A percentile compares a stretch with the other conserved stretches of the same genome.
Conservation (phyloP, 2,329 filamentous ascomycete genomes). For the Pestalotiopsis sp. region DNA sequence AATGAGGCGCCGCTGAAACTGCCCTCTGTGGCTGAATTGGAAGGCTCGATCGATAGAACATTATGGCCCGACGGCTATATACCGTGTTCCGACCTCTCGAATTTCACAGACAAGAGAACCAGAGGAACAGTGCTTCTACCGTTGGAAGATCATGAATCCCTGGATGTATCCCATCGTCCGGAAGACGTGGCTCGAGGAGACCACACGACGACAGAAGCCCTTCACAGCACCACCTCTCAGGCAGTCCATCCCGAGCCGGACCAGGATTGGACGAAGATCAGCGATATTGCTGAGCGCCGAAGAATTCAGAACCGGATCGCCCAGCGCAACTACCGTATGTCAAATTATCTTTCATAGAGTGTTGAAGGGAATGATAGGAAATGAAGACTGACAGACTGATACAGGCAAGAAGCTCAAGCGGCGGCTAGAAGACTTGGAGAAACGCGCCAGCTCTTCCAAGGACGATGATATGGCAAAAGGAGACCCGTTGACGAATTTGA, state of each 20-base stretch:
- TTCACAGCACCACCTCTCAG: background rate
- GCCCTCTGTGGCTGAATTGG: too few relatives aligned
- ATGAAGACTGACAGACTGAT: conserved; percentile 15
- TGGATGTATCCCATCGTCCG: too few relatives aligned
- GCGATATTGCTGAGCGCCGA: conserved; percentile 89
- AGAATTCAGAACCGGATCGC: conserved; percentile 98
- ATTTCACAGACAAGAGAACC: too few relatives aligned
- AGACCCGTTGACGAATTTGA: too few relatives aligned
- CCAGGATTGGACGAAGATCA: conserved; percentile 99
- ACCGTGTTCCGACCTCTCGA: too few relatives aligned
- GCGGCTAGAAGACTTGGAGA: conserved; percentile 82
- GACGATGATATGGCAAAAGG: conserved; percentile 2
- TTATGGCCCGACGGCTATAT: too few relatives aligned
- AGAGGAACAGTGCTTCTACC: too few relatives aligned
- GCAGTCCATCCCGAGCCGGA: conserved; percentile 54
- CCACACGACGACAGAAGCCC: background rate
- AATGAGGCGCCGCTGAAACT: too few relatives aligned
- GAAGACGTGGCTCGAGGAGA: too few relatives aligned
- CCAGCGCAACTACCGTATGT: conserved; percentile 90
- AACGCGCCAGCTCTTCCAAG: conserved; percentile 66
- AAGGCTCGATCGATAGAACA: too few relatives aligned
- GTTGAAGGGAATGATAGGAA: background rate
- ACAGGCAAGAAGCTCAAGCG: conserved; percentile 91
- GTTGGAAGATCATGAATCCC: too few relatives aligned
- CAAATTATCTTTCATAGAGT: conserved; percentile 5